phyloP scores from a whole-genome alignment of 257 asterid genomes.

The Nicotiana knightiana region DNA sequence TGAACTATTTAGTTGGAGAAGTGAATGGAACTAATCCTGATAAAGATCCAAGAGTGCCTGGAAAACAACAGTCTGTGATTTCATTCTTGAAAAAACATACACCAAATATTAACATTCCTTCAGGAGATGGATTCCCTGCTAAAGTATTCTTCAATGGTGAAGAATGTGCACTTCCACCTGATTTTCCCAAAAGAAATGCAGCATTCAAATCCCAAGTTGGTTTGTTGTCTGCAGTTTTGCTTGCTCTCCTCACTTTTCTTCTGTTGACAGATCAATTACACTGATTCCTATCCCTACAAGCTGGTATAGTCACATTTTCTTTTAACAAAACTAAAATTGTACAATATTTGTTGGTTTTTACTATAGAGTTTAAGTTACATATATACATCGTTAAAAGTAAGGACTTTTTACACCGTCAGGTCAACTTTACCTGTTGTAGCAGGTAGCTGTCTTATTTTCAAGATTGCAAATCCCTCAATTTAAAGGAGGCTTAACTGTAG shows the following conservation, averaged over 20 bases:
- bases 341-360: too few relatives aligned
- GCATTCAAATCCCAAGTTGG: constrained; percentile 18
- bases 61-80: constrained; percentile 84
- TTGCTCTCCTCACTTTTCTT: constrained; percentile 36
- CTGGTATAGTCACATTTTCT: constrained; percentile 7
- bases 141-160: constrained; percentile 79
- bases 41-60: constrained; percentile 66
- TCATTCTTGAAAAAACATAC: constrained; percentile 60
- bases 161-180: constrained; percentile 73
- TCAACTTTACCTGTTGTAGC: too few relatives aligned
- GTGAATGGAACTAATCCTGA: constrained; percentile 69
- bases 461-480: too few relatives aligned
- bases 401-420: too few relatives aligned
- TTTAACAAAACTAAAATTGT: background rate
- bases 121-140: constrained; percentile 88
- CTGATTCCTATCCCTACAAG: constrained; percentile 17
- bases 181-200: constrained; percentile 31
- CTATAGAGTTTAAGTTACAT: too few relatives aligned
- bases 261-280: constrained; percentile 30
- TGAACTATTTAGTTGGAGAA: constrained; percentile 70
- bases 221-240: constrained; percentile 26
- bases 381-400: too few relatives aligned
- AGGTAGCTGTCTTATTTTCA: too few relatives aligned
- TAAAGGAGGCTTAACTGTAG: too few relatives aligned
- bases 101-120: constrained; percentile 21